These are phyloP conservation scores for Catunica adiposa DNA, from an alignment of 2,329 filamentous ascomycete species.

Conservation along the genomic window DNA sequence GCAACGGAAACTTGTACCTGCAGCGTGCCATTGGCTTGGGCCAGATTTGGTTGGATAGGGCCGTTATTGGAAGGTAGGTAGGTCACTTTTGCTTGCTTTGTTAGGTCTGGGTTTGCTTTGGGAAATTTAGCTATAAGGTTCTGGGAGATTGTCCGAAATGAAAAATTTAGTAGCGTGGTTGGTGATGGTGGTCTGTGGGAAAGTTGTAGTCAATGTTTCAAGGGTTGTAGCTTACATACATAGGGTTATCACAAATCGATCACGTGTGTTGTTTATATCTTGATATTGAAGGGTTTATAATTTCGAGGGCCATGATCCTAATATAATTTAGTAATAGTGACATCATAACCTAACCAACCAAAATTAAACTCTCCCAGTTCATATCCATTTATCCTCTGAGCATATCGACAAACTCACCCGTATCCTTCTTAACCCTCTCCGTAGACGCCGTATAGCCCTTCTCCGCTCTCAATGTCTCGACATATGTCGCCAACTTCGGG, in stretches of 20 bases:
- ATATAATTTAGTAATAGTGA: background rate
- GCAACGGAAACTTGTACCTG: background rate
- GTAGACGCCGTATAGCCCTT: constrained; percentile 32
- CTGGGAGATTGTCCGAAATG: background rate
- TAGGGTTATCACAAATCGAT: no score
- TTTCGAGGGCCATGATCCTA: background rate
- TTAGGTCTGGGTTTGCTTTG: background rate
- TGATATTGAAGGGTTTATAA: background rate
- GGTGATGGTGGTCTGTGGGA: background rate
- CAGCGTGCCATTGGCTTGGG: background rate
- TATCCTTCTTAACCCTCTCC: constrained; percentile 33
- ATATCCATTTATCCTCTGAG: background rate
- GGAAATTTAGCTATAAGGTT: background rate
- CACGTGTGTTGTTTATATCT: no score
- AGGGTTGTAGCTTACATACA: background rate
- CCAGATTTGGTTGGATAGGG: background rate
- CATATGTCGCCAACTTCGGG: constrained; percentile 8
- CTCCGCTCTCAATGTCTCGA: constrained; percentile 17
- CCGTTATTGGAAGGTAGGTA: background rate
- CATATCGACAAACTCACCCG: constrained; percentile 23
- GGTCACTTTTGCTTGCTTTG: no score
- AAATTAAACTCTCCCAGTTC: background rate
- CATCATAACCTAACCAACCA: background rate
- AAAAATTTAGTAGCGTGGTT: background rate
- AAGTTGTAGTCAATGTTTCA: constrained; percentile 1